These are phyloP conservation scores for Vanderwaltozyma verrucispora DNA, from an alignment of 805 yeast genomes.

Conservation along the genomic window DNA sequence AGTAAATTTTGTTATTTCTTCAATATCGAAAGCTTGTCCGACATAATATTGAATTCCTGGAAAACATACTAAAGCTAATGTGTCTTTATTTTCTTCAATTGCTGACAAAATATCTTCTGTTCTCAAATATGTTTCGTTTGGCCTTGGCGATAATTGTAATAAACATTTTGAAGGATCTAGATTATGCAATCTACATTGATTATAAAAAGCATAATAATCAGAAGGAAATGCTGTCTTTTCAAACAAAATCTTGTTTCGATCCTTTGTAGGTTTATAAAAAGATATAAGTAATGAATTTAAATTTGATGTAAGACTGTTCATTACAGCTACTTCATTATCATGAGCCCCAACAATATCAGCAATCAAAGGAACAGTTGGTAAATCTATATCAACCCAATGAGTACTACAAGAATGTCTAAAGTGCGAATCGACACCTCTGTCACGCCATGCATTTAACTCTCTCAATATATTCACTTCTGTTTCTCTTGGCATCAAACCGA, in stretches of 20 bases:
- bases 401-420: conserved; percentile 58
- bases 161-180: conserved; percentile 43
- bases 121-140: conserved; percentile 43
- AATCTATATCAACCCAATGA: conserved; percentile 77
- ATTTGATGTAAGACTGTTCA: conserved; percentile 80
- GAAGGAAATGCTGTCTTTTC: conserved; percentile 90
- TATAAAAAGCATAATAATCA: conserved; percentile 76
- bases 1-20: conserved; percentile 54
- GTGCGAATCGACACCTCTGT: conserved; percentile 76
- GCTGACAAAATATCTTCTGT: conserved; percentile 52
- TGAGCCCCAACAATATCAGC: conserved; percentile 71
- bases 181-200: conserved; percentile 57
- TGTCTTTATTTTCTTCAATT: conserved; percentile 47
- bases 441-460: conserved; percentile 77
- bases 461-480: conserved; percentile 46
- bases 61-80: conserved; percentile 63
- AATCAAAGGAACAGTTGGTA: conserved; percentile 58
- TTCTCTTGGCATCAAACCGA: conserved; percentile 74
- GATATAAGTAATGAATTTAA: conserved; percentile 63
- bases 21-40: conserved; percentile 77
- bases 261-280: conserved; percentile 55
- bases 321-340: conserved; percentile 69
- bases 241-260: conserved; percentile 59
- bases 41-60: conserved; percentile 90
- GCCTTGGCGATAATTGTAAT: conserved; percentile 53